A percentile compares a stretch with the other conserved stretches of the same genome.
phyloP scores from a whole-genome alignment of 2,329 filamentous ascomycete species.

The Fusarium papillatum region DNA sequence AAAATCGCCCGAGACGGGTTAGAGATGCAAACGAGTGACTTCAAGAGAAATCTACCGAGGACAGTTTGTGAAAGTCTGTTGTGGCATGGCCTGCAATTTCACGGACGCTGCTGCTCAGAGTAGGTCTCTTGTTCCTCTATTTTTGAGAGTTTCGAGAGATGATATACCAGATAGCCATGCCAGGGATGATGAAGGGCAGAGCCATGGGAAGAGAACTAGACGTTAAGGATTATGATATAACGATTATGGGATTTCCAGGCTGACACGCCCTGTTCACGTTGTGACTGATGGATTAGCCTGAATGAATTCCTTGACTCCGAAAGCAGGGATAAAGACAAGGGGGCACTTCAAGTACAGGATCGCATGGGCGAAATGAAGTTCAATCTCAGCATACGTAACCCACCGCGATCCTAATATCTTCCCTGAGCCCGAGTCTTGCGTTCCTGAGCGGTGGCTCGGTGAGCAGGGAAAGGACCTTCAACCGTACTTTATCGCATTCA shows the following conservation, averaged over 20 bases:
- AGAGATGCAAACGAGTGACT: not conserved
- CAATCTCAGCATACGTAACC: slow-evolving; percentile 53
- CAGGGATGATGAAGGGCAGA: not conserved
- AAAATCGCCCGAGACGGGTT: not conserved
- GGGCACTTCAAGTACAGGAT: not conserved
- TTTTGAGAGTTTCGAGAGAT: not conserved
- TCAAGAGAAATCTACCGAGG: not conserved
- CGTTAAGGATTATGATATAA: not conserved
- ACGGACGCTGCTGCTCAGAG: not conserved
- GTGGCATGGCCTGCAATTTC: not conserved
- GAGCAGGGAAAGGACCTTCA: slow-evolving; percentile 50
- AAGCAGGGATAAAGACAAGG: not conserved
- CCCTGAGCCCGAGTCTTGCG: slow-evolving; percentile 54
- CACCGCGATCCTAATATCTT: slow-evolving; percentile 57
- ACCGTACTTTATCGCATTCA: slow-evolving; percentile 56
- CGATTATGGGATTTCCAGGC: not conserved
- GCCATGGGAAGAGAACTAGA: not conserved
- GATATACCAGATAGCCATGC: not conserved
- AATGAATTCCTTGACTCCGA: not conserved
- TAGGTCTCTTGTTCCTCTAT: not conserved
- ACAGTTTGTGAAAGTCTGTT: not conserved
- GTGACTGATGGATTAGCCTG: not conserved
- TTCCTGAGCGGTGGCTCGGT: slow-evolving; percentile 57
- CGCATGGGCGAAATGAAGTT: slow-evolving; percentile 5
- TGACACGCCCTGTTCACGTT: not conserved